phyloP scores from a whole-genome alignment of 352 stramenopile genomes.

The Bremia lactucae region DNA sequence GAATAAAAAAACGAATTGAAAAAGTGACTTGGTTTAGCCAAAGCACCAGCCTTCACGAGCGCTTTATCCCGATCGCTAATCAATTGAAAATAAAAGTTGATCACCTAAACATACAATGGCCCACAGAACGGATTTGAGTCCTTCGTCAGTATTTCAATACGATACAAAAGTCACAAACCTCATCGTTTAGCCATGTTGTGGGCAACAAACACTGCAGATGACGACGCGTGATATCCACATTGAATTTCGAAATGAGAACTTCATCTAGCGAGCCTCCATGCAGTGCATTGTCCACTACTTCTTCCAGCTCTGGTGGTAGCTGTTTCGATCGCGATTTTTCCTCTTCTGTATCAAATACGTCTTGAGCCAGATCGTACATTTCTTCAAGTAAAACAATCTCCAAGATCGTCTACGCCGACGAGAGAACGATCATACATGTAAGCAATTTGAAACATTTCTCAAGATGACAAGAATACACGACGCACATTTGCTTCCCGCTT shows the following conservation, averaged over 20 bases:
- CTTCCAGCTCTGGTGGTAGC: slow-evolving; percentile 49
- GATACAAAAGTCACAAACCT: slow-evolving; percentile 21
- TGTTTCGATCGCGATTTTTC: slow-evolving; percentile 36
- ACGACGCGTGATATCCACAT: slow-evolving; percentile 65
- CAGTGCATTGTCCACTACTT: slow-evolving; percentile 48
- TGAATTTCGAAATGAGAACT: slow-evolving; percentile 73
- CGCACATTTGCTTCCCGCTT: slow-evolving; percentile 36
- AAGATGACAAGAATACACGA: not conserved
- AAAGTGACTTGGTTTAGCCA: slow-evolving; percentile 61
- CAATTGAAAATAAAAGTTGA: slow-evolving; percentile 84
- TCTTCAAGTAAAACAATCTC: slow-evolving; percentile 52
- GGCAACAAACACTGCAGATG: slow-evolving; percentile 66
- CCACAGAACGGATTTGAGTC: not conserved
- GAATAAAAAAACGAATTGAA: slow-evolving; percentile 86
- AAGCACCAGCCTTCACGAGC: slow-evolving; percentile 33
- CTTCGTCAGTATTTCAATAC: not conserved
- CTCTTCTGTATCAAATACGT: slow-evolving; percentile 45
- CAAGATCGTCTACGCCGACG: slow-evolving; percentile 30
- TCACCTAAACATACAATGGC: slow-evolving; percentile 27
- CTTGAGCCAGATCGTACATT: slow-evolving; percentile 42
- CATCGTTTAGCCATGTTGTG: slow-evolving; percentile 69
- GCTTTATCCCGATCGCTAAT: slow-evolving; percentile 57
- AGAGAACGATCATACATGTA: too few species aligned
- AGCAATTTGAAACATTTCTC: too few species aligned
- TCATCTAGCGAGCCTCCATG: slow-evolving; percentile 41